Evolutionary conservation across 805 yeast species (phyloP), one percentile per base, ranked within the genome.

Genomic region (Starmera amethionina): DNA sequence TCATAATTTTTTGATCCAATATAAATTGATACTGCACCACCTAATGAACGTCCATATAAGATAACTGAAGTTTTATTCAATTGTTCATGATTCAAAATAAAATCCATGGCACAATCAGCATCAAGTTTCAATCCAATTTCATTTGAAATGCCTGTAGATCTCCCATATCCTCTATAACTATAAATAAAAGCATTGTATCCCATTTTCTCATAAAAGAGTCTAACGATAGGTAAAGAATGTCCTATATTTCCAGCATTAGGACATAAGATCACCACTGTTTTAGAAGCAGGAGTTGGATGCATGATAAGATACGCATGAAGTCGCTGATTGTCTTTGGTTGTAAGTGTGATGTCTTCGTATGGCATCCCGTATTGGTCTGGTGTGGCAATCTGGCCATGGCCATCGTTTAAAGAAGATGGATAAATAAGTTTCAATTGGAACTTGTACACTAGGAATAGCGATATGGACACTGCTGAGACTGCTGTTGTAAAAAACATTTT

Each of bases 241-340:
- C 97, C 97, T 47, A 90, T 90, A 58, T 93, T 90, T 5, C 97
- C 97, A 2, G 97, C 97, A 60, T 90, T 90, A 5, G 97, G 97
- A 37, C 88, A 79, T 39, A 89, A 67, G 16, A 93, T 71, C 22
- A 93, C 52, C 10, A 90, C 72, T 0, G 97, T 85, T 47, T 81
- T 83, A 4, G 64, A 50, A 4, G 52, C 43, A 11, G 50, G 47
- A 5, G 55, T 49, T 43, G 75, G 75, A 22, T 79, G 82, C 15
- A 70, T 62, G 41, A 86, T 63, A 38, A 75, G 64, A 55, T 66
- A 90, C 19, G 85, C 72, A 44, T 84, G 83, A 30, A 90, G 59
- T 10, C 60, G 67, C 42, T 76, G 81, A 2, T 82, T 83, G 54
- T 90, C 97, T 4, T 60, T 57, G 0, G 97, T 89, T 5, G 58